These are phyloP conservation scores for Leucosporidium creatinivorum DNA, from an alignment of 768 basidiomycete species.

Conservation along the genomic window DNA sequence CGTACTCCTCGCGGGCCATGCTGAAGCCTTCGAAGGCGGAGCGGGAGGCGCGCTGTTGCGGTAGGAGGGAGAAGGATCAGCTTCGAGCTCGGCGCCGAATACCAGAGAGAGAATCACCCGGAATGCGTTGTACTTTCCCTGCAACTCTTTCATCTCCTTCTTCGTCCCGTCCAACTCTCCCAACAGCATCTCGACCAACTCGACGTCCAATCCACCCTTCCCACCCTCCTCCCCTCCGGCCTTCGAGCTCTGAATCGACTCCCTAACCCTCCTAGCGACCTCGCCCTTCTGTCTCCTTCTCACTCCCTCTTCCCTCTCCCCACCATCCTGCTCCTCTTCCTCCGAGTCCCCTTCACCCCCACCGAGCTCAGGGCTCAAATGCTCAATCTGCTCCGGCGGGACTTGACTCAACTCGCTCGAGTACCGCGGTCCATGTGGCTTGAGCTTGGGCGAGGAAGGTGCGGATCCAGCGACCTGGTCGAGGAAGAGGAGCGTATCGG, in stretches of 20 bases:
- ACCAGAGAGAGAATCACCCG: conserved; percentile 54
- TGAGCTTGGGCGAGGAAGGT: conserved; percentile 5
- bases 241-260: conserved; percentile 54
- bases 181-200: conserved; percentile 63
- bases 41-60: conserved; percentile 69
- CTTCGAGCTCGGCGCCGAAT: background rate
- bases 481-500: conserved; percentile 59
- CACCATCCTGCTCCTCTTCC: conserved; percentile 1
- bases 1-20: conserved; percentile 90
- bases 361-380: background rate
- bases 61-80: conserved; percentile 5
- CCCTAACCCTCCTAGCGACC: conserved; percentile 40
- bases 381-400: background rate
- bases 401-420: background rate
- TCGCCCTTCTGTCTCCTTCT: conserved; percentile 3
- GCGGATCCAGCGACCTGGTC: conserved; percentile 32
- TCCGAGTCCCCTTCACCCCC: background rate
- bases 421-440: background rate
- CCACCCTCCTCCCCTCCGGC: conserved; percentile 10
- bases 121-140: conserved; percentile 70
- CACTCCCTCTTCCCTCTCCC: no score
- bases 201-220: conserved; percentile 60
- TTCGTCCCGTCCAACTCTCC: conserved; percentile 58
- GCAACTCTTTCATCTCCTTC: conserved; percentile 57
- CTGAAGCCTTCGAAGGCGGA: conserved; percentile 86